Percentiles rank a stretch among this genome's conserved stretches.
Evolutionary conservation across 1,284 basidiomycete genomes (phyloP).

Genomic region (Leucoagaricus sp.): DNA sequence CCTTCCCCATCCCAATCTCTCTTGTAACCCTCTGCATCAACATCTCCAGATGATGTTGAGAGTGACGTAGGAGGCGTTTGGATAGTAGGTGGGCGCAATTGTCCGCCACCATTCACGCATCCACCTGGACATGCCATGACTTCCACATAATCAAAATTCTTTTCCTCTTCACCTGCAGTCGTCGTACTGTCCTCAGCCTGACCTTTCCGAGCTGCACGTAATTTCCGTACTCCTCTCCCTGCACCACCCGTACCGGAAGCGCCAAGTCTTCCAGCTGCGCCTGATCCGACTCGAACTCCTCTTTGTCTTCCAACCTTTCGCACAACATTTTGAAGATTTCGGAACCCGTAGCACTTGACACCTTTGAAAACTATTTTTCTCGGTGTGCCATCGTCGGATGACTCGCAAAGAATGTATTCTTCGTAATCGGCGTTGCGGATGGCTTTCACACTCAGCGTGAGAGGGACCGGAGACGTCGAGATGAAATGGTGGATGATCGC

Average conservation of each 20-base stretch:
- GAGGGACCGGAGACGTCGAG: slow-evolving; percentile 39
- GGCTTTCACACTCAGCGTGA: slow-evolving; percentile 54
- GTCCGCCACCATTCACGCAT: slow-evolving; percentile 97
- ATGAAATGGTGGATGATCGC: slow-evolving; percentile 63
- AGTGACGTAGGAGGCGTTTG: neutral
- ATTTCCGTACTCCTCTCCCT: slow-evolving; percentile 25
- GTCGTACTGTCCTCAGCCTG: slow-evolving; percentile 27
- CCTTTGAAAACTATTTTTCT: slow-evolving; percentile 84
- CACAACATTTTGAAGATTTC: slow-evolving; percentile 97
- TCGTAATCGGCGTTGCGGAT: slow-evolving; percentile 61
- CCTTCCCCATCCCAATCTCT: slow-evolving; percentile 57
- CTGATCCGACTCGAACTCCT: slow-evolving; percentile 71
- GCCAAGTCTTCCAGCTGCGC: slow-evolving; percentile 59
- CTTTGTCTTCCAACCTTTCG: slow-evolving; percentile 88
- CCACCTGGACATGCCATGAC: slow-evolving; percentile 99
- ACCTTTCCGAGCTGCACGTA: slow-evolving; percentile 32
- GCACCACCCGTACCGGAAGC: slow-evolving; percentile 19
- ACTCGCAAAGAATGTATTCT: slow-evolving; percentile 63
- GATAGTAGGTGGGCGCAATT: slow-evolving; percentile 60
- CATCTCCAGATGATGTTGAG: slow-evolving; percentile 1
- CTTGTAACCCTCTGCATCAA: slow-evolving; percentile 63
- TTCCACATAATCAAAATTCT: slow-evolving; percentile 92
- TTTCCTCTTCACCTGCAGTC: slow-evolving; percentile 44
- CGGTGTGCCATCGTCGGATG: slow-evolving; percentile 21
- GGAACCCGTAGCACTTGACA: slow-evolving; percentile 96